Evolutionary conservation across 202 grass and related monocot genomes (phyloP).

Genomic region (Digitaria exilis): DNA sequence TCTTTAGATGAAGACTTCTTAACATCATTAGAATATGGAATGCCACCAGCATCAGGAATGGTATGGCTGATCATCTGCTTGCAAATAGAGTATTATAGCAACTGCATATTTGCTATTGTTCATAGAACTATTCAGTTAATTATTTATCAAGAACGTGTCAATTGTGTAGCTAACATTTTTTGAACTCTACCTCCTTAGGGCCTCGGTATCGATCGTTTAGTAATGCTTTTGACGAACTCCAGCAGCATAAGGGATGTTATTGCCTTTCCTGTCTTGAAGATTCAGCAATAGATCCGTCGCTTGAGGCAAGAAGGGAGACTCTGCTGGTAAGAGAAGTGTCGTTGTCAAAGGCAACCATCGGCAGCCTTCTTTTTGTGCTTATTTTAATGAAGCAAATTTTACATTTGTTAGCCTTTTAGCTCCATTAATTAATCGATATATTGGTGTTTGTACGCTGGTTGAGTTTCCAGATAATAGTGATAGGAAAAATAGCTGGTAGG

Average conservation of each 20-base stretch:
- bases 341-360: not conserved
- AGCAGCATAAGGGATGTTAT: conserved; percentile 94
- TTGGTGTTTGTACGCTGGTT: not conserved
- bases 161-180: conserved; percentile 7
- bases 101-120: not conserved
- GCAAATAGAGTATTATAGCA: not conserved
- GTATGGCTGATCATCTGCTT: conserved; percentile 40
- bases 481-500: conserved; percentile 1
- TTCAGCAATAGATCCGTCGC: conserved; percentile 61
- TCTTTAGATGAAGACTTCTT: conserved; percentile 93
- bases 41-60: conserved; percentile 99
- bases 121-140: not conserved
- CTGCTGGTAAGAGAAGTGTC: not conserved
- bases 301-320: not conserved
- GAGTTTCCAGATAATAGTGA: not conserved
- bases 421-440: not conserved
- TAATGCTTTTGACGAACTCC: conserved; percentile 90
- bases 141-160: too few relatives aligned
- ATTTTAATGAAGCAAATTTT: conserved; percentile 7
- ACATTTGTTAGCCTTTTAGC: not conserved
- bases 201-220: conserved; percentile 86
- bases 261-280: conserved; percentile 88
- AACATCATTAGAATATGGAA: conserved; percentile 93
- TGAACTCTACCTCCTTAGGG: conserved; percentile 47
- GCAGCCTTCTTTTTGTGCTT: not conserved